Evolutionary conservation across 2,329 filamentous ascomycete genomes (phyloP), one percentile per base, ranked within the genome.

Genomic region (Scedosporium aurantiacum): DNA sequence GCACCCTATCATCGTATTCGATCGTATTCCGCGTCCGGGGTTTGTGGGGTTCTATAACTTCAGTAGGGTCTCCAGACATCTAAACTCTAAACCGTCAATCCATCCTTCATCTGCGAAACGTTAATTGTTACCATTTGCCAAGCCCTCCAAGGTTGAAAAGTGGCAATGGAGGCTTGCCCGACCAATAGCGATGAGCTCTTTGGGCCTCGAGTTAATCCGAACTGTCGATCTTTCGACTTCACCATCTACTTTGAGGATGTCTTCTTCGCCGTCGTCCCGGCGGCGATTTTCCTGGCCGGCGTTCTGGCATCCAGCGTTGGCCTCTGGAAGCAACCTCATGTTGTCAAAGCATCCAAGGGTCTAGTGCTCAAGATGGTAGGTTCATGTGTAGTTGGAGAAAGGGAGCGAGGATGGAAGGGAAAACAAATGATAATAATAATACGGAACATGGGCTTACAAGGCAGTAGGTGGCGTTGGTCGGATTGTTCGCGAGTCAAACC

Each of bases 161-260:
- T 8, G 5, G 27, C 52, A 12, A 56, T 56, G 52, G 52, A 56
- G 23, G 23, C 28, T 32, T 56, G 52, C 27, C 52, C 52, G 23
- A 5, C 27, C 14, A 32, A 32, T 56, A 56, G 52, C 52, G 52
- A 56, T 23, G 16, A 21, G 6, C 28, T 32, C 28, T 56, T 56
- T 32, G 52, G 52, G 12, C 52, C 52, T n/a, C 23, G 23, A 7
- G 52, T 56, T n/a, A 32, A 56, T 5, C 23, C 52, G 5, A 27
- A 21, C 28, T 56, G 52, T 23, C 52, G 52, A 23, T 56, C 52
- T 23, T 32, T 81, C 60, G 79, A 81, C 66, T 80, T 80, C 61
- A 81, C 78, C 0, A 68, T 80, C 58, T 72, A 71, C 25, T 81
- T 82, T 60, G 78, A 81, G 65, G 70, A 75, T 18, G 69, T 79